phyloP scores from a whole-genome alignment of 2,329 filamentous ascomycete species.

The Blastomyces silverae region DNA sequence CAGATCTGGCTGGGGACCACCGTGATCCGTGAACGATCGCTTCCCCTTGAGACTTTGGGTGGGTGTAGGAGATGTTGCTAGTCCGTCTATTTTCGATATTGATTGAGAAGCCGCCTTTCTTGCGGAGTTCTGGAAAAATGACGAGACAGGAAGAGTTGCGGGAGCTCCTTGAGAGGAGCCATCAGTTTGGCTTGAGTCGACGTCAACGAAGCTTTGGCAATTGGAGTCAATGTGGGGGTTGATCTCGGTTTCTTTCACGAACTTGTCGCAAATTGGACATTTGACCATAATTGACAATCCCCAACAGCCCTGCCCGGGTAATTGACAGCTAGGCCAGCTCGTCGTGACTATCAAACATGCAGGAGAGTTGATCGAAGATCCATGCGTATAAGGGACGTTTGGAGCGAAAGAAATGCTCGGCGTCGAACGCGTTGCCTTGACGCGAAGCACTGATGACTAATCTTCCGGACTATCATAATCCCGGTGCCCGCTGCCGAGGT shows the following conservation, averaged over 20 bases:
- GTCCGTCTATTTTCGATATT: constrained; percentile 15
- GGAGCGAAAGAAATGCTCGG: background rate
- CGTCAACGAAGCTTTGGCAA: constrained; percentile 61
- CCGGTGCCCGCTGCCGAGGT: background rate
- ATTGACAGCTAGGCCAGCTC: background rate
- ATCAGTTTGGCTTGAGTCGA: constrained; percentile 42
- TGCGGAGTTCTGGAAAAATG: constrained; percentile 46
- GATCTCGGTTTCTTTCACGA: constrained; percentile 66
- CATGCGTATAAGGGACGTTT: background rate
- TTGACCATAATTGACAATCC: constrained; percentile 46
- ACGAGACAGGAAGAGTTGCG: constrained; percentile 38
- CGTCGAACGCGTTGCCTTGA: background rate
- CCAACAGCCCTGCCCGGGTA: background rate
- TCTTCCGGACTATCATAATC: background rate
- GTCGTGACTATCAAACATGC: background rate
- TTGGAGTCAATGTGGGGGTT: constrained; percentile 85
- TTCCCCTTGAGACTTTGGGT: constrained; percentile 30
- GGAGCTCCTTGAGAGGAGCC: constrained; percentile 30
- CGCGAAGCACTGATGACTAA: background rate
- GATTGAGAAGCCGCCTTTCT: constrained; percentile 36
- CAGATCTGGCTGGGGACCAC: constrained; percentile 11
- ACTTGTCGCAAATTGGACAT: constrained; percentile 70
- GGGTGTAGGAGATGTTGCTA: constrained; percentile 27
- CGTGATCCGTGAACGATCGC: constrained; percentile 29
- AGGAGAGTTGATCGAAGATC: background rate